A percentile compares a stretch with the other conserved stretches of the same genome.
phyloP scores from a whole-genome alignment of 192 early-diverging fungal genomes.

The Mortierella alpina region DNA sequence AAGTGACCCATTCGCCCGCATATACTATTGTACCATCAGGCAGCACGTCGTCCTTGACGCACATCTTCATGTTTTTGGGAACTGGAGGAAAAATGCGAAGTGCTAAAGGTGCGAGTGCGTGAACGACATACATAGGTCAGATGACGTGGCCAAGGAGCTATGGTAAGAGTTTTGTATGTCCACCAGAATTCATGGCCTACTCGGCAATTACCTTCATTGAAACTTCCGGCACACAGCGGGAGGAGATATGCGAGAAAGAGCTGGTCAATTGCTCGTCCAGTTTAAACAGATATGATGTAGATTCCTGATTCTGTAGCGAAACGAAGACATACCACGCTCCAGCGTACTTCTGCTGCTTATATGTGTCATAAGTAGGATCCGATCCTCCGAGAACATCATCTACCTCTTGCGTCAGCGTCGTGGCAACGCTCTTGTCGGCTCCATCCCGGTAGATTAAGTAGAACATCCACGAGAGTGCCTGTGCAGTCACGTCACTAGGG shows the following conservation, averaged over 20 bases:
- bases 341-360: slow-evolving; percentile 38
- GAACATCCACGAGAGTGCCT: too few species aligned
- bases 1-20: slow-evolving; percentile 60
- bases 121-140: too few species aligned
- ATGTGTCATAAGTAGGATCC: slow-evolving; percentile 17
- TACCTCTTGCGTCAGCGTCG: slow-evolving; percentile 33
- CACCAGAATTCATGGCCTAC: too few species aligned
- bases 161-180: too few species aligned
- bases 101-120: too few species aligned
- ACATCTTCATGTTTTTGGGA: slow-evolving; percentile 59
- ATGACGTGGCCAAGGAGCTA: too few species aligned
- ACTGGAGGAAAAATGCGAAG: slow-evolving; percentile 21
- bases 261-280: too few species aligned
- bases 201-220: slow-evolving; percentile 29
- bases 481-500: too few species aligned
- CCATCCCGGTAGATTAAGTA: slow-evolving; percentile 46
- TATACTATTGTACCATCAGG: slow-evolving; percentile 71
- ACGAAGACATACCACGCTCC: slow-evolving; percentile 48
- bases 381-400: slow-evolving; percentile 7
- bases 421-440: slow-evolving; percentile 37
- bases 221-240: too few species aligned
- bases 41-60: slow-evolving; percentile 64
- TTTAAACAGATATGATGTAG: too few species aligned
- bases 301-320: too few species aligned
- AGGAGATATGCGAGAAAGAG: too few species aligned